These are phyloP conservation scores for Cornus suecica DNA, from an alignment of 148 eudicot genomes.

Conservation along the genomic window DNA sequence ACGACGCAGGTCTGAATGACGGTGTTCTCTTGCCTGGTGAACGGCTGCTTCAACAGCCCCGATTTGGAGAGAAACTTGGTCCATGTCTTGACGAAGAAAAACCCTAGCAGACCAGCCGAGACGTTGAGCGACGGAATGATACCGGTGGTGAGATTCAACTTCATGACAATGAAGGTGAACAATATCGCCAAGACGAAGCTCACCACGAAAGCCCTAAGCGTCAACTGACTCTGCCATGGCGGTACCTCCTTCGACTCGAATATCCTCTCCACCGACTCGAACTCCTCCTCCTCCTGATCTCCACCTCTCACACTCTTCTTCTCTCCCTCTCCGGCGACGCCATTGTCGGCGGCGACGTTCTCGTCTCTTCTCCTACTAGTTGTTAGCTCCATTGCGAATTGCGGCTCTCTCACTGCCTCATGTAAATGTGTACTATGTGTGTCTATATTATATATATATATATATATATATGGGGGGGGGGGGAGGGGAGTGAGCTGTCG, in stretches of 20 bases:
- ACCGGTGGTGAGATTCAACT: constrained; percentile 69
- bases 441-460: too few species aligned
- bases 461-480: too few species aligned
- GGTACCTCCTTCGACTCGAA: constrained; percentile 53
- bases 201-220: constrained; percentile 44
- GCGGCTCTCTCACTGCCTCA: too few species aligned
- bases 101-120: constrained; percentile 62
- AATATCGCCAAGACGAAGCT: constrained; percentile 38
- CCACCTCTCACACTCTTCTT: background rate
- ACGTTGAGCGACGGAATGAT: constrained; percentile 69
- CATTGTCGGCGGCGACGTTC: background rate
- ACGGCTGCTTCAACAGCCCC: constrained; percentile 47
- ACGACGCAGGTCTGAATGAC: constrained; percentile 75
- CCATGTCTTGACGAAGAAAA: constrained; percentile 66
- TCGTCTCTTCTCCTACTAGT: background rate
- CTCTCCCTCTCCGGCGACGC: background rate
- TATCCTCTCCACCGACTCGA: constrained; percentile 32
- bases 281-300: background rate
- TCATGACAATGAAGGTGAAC: constrained; percentile 63
- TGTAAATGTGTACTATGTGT: too few species aligned
- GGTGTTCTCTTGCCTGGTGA: constrained; percentile 74
- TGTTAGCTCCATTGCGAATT: background rate
- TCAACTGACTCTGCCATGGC: constrained; percentile 55
- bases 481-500: too few species aligned
- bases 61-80: constrained; percentile 36